Evolutionary conservation across 148 eudicot genomes (phyloP), one percentile per base, ranked within the genome.

Genomic region (Persicaria maculosa): DNA sequence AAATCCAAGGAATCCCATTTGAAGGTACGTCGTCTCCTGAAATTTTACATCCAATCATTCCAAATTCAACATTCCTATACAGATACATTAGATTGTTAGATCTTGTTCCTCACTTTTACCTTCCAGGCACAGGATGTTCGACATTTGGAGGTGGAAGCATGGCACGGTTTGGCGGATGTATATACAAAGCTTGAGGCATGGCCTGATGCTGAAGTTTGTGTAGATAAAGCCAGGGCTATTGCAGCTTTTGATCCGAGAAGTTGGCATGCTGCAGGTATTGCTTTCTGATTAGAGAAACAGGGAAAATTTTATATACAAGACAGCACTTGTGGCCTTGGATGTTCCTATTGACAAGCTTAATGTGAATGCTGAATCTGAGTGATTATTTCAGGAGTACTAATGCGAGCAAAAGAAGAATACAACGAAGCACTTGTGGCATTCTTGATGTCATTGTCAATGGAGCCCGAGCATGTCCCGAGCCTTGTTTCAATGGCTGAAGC

Each of bases 221-320:
- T 92, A 15, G 68, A 71, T 67, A 92, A 84, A 81, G 93, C 92
- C 59, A 89, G 82, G 80, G 79, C 83, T 4, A 73, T 84, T 5
- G 77, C 89, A 61, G 68, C 77, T 40, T 81, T 80, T 80, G 85
- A 82, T 72, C 90, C 96, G 25, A 80, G 83, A 59, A 73, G 79
- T 77, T 95, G 99, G 99, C 96, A 92, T 74, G 75, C 85, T 19
- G 85, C 90, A 80, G 98, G 98, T 94, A 50, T 6, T 69, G 15
- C 9, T 25, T 36, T 15, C 14, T 50, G 48, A 15, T n/a, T 74
- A 1, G n/a, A 3, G 44, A 58, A 76, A n/a, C 82, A 83, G 83
- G 86, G 88, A 44, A 92, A 75, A 69, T 78, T 74, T 31, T 75
- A 10, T 70, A 53, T 45, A 85, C 79, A 83, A 48, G 52, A 14